phyloP scores from a whole-genome alignment of 495 filamentous ascomycete species.

The Trichoderma orchidacearum region DNA sequence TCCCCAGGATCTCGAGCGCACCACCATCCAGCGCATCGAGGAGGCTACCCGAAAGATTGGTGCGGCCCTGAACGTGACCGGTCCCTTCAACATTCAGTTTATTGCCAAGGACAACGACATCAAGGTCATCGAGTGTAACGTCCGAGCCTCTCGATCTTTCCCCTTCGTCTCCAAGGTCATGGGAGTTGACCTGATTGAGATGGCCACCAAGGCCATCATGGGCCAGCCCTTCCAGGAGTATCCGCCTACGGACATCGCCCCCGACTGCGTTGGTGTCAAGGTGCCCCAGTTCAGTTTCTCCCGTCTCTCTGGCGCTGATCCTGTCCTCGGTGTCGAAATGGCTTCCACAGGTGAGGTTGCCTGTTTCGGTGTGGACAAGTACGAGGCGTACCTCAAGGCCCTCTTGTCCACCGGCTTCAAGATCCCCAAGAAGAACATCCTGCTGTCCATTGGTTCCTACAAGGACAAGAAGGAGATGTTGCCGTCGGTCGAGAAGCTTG shows the following conservation, averaged over 20 bases:
- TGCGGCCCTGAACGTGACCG: constrained; percentile 87
- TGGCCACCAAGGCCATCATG: constrained; percentile 97
- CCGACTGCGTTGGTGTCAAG: constrained; percentile 88
- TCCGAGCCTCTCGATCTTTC: constrained; percentile 89
- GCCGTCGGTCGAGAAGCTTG: constrained; percentile 77
- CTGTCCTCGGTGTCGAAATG: constrained; percentile 97
- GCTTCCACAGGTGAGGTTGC: constrained; percentile 97
- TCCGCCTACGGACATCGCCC: constrained; percentile 57
- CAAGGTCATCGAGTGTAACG: constrained; percentile 99
- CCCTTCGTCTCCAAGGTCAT: constrained; percentile 98
- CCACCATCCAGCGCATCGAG: constrained; percentile 81
- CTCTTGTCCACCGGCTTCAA: constrained; percentile 91
- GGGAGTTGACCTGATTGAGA: constrained; percentile 95
- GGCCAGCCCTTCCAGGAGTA: constrained; percentile 70
- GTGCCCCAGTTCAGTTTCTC: constrained; percentile 99
- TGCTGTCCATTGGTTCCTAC: constrained; percentile 91
- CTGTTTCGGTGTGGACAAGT: constrained; percentile 89
- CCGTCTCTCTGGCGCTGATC: constrained; percentile 86
- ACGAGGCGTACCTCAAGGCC: constrained; percentile 94
- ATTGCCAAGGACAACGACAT: constrained; percentile 99
- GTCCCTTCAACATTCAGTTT: constrained; percentile 98
- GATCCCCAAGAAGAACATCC: constrained; percentile 89
- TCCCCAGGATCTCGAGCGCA: constrained; percentile 81
- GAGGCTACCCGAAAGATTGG: constrained; percentile 94
- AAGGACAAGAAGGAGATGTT: constrained; percentile 97